phyloP scores from a whole-genome alignment of 768 basidiomycete genomes.

The Naganishia antarctica region DNA sequence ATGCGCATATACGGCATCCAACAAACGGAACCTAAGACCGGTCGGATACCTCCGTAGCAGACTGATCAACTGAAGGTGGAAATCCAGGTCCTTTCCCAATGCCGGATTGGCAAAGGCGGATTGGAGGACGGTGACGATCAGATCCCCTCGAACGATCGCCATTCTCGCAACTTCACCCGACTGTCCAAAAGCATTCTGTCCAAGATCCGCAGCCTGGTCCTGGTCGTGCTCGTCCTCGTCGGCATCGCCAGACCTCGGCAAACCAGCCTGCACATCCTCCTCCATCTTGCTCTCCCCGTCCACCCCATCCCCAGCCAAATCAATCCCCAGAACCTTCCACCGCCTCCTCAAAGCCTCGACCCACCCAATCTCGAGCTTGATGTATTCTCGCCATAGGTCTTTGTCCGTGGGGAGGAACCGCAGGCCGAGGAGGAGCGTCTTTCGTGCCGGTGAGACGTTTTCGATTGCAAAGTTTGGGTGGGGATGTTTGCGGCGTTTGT shows the following conservation, averaged over 20 bases:
- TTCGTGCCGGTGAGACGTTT: conserved; percentile 61
- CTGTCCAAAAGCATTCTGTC: conserved; percentile 60
- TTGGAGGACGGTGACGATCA: conserved; percentile 33
- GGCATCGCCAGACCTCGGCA: conserved; percentile 59
- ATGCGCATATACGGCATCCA: conserved; percentile 41
- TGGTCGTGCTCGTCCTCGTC: conserved; percentile 68
- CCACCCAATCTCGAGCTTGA: conserved; percentile 82
- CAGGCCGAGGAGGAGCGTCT: conserved; percentile 63
- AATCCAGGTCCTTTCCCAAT: conserved; percentile 51
- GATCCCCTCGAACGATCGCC: conserved; percentile 34
- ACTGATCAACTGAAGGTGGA: conserved; percentile 33
- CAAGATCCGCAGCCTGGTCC: conserved; percentile 71
- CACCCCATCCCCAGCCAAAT: too few relatives aligned
- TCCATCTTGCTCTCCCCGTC: conserved; percentile 35
- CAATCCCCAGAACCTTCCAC: conserved; percentile 74
- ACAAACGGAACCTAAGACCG: conserved; percentile 36
- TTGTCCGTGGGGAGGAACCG: background rate
- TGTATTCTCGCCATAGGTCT: conserved; percentile 77
- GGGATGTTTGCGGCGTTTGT: conserved; percentile 28
- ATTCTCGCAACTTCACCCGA: conserved; percentile 45
- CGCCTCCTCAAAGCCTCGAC: conserved; percentile 71
- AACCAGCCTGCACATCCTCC: conserved; percentile 21
- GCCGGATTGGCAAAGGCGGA: conserved; percentile 28
- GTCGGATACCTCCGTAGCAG: conserved; percentile 47
- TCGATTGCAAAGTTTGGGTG: conserved; percentile 46